Percentiles rank a stretch among this genome's conserved stretches.
These are phyloP conservation scores for Dactylella cylindrospora DNA, from an alignment of 2,329 filamentous ascomycete species.

Conservation along the genomic window DNA sequence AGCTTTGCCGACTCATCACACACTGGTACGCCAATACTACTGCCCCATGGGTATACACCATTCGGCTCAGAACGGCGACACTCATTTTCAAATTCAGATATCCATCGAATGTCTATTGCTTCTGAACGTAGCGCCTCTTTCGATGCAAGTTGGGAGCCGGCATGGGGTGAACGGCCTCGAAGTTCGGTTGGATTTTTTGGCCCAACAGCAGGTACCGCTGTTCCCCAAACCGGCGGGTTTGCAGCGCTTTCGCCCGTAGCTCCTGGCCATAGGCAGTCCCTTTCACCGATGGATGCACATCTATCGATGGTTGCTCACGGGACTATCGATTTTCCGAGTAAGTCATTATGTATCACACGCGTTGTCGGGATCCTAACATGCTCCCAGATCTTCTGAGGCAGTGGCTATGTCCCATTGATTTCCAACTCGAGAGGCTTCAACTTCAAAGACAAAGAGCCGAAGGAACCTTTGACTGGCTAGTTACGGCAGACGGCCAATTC, in stretches of 20 bases:
- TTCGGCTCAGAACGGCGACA: constrained; percentile 42
- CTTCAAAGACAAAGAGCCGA: constrained; percentile 25
- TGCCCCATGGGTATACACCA: constrained; percentile 43
- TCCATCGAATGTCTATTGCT: constrained; percentile 26
- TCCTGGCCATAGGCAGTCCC: constrained; percentile 20
- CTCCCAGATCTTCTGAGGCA: constrained; percentile 21
- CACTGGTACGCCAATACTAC: constrained; percentile 43
- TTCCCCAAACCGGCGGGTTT: constrained; percentile 2
- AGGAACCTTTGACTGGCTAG: constrained; percentile 41
- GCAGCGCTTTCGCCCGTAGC: constrained; percentile 27
- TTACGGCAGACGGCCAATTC: constrained; percentile 36
- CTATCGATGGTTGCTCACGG: constrained; percentile 1
- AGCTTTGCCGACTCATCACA: constrained; percentile 30
- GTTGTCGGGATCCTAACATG: background rate
- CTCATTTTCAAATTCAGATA: constrained; percentile 44
- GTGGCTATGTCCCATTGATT: constrained; percentile 39
- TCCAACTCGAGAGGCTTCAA: constrained; percentile 41
- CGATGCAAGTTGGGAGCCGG: constrained; percentile 36
- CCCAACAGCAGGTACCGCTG: constrained; percentile 11
- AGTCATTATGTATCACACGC: background rate
- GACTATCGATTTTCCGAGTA: constrained; percentile 28
- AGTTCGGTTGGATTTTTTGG: constrained; percentile 35
- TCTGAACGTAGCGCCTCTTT: constrained; percentile 29
- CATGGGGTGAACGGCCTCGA: constrained; percentile 38
- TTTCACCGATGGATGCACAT: constrained; percentile 30